These are phyloP conservation scores for Wallacemonas collosoma DNA, from an alignment of 208 protist genomes.

Conservation along the genomic window DNA sequence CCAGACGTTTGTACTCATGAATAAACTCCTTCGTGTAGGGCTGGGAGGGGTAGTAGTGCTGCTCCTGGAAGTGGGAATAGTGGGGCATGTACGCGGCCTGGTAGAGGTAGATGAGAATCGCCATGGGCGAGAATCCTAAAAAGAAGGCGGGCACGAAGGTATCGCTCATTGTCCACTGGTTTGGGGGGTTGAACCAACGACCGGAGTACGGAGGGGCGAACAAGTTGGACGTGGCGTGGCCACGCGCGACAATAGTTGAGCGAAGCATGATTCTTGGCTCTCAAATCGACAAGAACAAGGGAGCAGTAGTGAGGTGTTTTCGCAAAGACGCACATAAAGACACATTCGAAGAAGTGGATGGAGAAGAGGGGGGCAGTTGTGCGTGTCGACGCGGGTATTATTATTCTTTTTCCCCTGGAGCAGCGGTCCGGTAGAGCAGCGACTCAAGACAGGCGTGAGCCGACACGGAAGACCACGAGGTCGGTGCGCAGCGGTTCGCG, in stretches of 20 bases:
- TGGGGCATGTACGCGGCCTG: slow-evolving; percentile 89
- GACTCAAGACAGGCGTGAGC: too few relatives aligned
- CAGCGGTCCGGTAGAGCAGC: too few relatives aligned
- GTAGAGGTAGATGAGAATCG: slow-evolving; percentile 81
- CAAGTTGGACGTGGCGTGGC: slow-evolving; percentile 88
- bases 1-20: slow-evolving; percentile 87
- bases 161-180: slow-evolving; percentile 92
- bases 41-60: slow-evolving; percentile 91
- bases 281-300: too few relatives aligned
- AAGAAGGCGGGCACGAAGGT: slow-evolving; percentile 86
- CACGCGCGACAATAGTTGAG: slow-evolving; percentile 51
- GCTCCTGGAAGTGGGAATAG: slow-evolving; percentile 91
- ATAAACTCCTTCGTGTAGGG: slow-evolving; percentile 93
- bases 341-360: too few relatives aligned
- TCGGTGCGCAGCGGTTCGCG: too few relatives aligned
- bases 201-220: slow-evolving; percentile 88
- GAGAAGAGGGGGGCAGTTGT: too few relatives aligned
- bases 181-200: slow-evolving; percentile 91
- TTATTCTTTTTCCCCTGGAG: too few relatives aligned
- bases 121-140: slow-evolving; percentile 81
- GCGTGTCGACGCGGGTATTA: too few relatives aligned
- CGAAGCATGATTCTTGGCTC: slow-evolving; percentile 60
- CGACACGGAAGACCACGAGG: too few relatives aligned
- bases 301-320: too few relatives aligned
- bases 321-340: too few relatives aligned